Evolutionary conservation across 2,329 filamentous ascomycete species (phyloP).

Genomic region (Mariannaea sp.): DNA sequence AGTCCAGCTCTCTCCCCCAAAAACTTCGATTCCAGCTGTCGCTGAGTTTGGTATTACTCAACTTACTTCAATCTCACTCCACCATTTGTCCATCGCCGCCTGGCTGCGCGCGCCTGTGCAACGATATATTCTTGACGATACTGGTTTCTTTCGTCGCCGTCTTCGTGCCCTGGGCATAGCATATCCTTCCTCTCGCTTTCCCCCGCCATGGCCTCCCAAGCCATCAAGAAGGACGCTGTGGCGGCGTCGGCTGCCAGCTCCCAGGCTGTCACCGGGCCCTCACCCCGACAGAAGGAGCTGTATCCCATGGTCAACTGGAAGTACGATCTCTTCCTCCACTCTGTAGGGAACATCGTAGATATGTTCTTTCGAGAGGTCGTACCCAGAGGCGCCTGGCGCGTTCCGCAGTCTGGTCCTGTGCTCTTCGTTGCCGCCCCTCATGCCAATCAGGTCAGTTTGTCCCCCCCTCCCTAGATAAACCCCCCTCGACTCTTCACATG

Average conservation of each 20-base stretch:
- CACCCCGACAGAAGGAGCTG: constrained; percentile 54
- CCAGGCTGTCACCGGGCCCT: constrained; percentile 30
- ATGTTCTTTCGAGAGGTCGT: constrained; percentile 98
- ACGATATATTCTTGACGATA: constrained; percentile 1
- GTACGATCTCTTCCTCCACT: constrained; percentile 79
- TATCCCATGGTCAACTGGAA: constrained; percentile 74
- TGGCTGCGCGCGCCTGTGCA: constrained; percentile 5
- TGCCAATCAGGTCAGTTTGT: constrained; percentile 86
- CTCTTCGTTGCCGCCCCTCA: constrained; percentile 97
- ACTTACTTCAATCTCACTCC: constrained; percentile 2
- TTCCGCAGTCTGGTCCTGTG: constrained; percentile 84
- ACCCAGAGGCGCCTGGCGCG: constrained; percentile 91
- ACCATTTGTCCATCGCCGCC: constrained; percentile 12
- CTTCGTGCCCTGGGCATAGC: not conserved
- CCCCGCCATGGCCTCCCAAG: constrained; percentile 29
- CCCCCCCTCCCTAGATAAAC: no score
- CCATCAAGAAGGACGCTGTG: constrained; percentile 33
- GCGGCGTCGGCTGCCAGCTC: constrained; percentile 28
- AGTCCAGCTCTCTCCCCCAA: constrained; percentile 12
- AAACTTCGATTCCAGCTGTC: constrained; percentile 1
- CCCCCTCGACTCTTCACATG: constrained; percentile 8
- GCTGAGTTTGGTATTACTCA: no score
- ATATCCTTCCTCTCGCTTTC: not conserved
- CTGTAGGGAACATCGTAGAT: constrained; percentile 82
- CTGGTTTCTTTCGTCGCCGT: not conserved